These are phyloP conservation scores for Euphorbia neoarborescens DNA, from an alignment of 441 rosid genomes.

Conservation along the genomic window DNA sequence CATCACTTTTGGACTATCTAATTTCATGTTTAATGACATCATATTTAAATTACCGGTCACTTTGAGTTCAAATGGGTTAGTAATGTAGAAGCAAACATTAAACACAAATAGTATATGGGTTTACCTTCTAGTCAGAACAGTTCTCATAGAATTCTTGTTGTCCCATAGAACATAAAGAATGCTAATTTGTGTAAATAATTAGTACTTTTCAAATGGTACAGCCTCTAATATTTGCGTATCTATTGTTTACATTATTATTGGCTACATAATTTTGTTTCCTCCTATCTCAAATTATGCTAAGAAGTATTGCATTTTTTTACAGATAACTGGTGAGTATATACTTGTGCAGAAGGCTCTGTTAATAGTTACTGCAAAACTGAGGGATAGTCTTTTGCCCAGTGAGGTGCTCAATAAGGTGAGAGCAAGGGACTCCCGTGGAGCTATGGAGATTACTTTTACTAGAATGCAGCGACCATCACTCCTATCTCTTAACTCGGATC, in stretches of 20 bases:
- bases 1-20: background rate
- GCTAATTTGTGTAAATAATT: background rate
- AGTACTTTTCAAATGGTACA: background rate
- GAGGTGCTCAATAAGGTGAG: conserved; percentile 30
- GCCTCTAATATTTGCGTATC: background rate
- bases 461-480: conserved; percentile 19
- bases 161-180: background rate
- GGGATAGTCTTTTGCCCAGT: conserved; percentile 32
- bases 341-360: conserved; percentile 37
- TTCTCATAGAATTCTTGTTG: background rate
- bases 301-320: conserved; percentile 15
- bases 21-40: background rate
- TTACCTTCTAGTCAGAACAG: background rate
- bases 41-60: background rate
- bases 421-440: conserved; percentile 23
- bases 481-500: conserved; percentile 9
- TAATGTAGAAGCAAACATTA: background rate
- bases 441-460: conserved; percentile 19
- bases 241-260: background rate
- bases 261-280: conserved; percentile 9
- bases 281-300: conserved; percentile 1
- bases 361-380: conserved; percentile 33
- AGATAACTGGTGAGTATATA: conserved; percentile 39
- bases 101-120: background rate
- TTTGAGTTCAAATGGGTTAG: background rate